Percentiles rank a stretch among this genome's conserved stretches.
Conservation (phyloP, 192 early-diverging fungal species). For the Phycomyces nitens region DNA sequence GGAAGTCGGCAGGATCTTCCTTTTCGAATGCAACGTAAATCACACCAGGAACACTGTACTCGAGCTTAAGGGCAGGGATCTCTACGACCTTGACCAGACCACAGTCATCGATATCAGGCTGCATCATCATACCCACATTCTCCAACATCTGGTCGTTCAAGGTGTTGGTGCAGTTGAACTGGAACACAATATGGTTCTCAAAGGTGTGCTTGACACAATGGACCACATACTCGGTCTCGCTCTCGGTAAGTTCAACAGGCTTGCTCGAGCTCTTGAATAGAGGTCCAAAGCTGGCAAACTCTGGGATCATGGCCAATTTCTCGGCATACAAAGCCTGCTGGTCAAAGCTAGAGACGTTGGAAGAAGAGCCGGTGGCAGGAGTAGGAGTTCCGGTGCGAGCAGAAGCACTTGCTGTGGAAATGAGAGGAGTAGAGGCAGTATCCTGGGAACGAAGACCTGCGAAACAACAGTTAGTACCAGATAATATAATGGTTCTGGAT, state of each 20-base stretch:
- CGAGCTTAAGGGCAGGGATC: slow-evolving; percentile 72
- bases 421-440: slow-evolving; percentile 11
- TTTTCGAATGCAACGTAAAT: slow-evolving; percentile 88
- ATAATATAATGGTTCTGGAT: background rate
- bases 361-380: background rate
- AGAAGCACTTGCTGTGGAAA: background rate
- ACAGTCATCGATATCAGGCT: slow-evolving; percentile 57
- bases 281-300: slow-evolving; percentile 79
- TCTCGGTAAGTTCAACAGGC: slow-evolving; percentile 83
- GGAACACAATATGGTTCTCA: slow-evolving; percentile 85
- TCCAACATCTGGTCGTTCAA: slow-evolving; percentile 90
- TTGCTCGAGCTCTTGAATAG: slow-evolving; percentile 81
- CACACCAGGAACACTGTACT: slow-evolving; percentile 70
- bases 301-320: slow-evolving; percentile 75
- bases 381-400: background rate
- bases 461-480: background rate
- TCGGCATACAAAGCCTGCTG: slow-evolving; percentile 74
- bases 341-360: slow-evolving; percentile 34
- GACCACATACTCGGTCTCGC: slow-evolving; percentile 95
- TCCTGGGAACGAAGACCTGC: slow-evolving; percentile 24
- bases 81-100: slow-evolving; percentile 60
- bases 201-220: slow-evolving; percentile 93
- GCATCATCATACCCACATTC: slow-evolving; percentile 84
- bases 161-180: slow-evolving; percentile 95
- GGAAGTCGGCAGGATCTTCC: slow-evolving; percentile 51